phyloP scores from a whole-genome alignment of 768 basidiomycete species.

The Plicaturopsis crispa region DNA sequence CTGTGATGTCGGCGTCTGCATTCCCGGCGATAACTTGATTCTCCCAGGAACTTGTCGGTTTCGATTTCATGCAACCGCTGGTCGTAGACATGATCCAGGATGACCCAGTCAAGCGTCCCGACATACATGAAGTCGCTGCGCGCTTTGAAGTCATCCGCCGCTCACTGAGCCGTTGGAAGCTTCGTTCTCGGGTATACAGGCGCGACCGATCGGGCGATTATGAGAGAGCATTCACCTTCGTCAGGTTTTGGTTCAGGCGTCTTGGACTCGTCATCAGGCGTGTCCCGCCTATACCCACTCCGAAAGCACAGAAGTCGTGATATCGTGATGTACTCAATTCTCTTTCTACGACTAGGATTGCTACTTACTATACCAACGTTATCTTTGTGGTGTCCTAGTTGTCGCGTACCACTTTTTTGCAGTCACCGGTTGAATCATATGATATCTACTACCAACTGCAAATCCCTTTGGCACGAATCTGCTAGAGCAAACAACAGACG shows the following conservation, averaged over 20 bases:
- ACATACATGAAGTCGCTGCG: slow-evolving; percentile 26
- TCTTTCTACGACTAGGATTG: no score
- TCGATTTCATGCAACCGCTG: slow-evolving; percentile 22
- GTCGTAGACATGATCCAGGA: slow-evolving; percentile 26
- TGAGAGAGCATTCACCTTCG: not conserved
- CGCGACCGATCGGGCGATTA: not conserved
- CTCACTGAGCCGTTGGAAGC: slow-evolving; percentile 18
- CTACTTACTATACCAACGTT: no score
- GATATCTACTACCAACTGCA: no score
- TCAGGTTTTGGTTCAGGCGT: not conserved
- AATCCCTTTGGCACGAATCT: no score
- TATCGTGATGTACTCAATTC: no score
- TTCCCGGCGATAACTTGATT: not conserved
- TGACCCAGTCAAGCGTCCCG: slow-evolving; percentile 25
- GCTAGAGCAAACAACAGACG: no score
- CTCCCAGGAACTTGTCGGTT: slow-evolving; percentile 11
- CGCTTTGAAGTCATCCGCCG: slow-evolving; percentile 20
- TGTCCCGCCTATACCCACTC: slow-evolving; percentile 1
- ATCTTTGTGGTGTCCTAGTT: no score
- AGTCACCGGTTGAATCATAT: no score
- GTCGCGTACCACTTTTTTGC: no score
- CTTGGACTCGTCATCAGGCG: not conserved
- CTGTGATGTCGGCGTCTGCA: not conserved
- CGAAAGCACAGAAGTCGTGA: no score
- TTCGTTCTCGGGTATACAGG: slow-evolving; percentile 14